These are phyloP conservation scores for Bimuria novae-zelandiae DNA, from an alignment of 2,329 filamentous ascomycete genomes.

Conservation along the genomic window DNA sequence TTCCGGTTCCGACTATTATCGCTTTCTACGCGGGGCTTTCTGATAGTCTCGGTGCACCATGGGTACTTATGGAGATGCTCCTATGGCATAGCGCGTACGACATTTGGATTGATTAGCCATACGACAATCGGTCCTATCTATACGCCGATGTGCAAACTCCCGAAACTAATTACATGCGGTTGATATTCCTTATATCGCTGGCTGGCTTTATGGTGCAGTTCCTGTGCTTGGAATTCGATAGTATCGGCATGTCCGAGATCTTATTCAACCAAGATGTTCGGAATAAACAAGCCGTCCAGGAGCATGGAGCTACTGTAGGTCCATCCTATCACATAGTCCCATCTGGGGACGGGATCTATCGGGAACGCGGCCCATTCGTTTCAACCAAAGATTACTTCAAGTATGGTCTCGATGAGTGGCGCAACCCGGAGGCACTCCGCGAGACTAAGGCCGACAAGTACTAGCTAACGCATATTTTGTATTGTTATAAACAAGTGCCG, in stretches of 20 bases:
- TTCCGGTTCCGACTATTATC: neutral
- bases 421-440: too few species aligned
- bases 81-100: neutral
- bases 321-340: too few species aligned
- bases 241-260: neutral
- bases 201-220: neutral
- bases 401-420: too few species aligned
- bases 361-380: too few species aligned
- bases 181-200: slow-evolving; percentile 4
- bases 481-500: too few species aligned
- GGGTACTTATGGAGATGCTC: neutral
- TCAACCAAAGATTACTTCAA: too few species aligned
- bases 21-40: neutral
- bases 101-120: neutral
- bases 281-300: too few species aligned
- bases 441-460: too few species aligned
- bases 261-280: too few species aligned
- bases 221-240: neutral
- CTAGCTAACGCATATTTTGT: too few species aligned
- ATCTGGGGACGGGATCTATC: too few species aligned
- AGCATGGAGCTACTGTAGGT: too few species aligned
- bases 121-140: neutral
- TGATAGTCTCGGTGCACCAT: neutral
- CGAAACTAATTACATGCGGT: neutral
- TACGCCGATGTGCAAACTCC: neutral